Evolutionary conservation across 495 filamentous ascomycete species (phyloP), one percentile per base, ranked within the genome.

Genomic region (Tuber melanosporum): DNA sequence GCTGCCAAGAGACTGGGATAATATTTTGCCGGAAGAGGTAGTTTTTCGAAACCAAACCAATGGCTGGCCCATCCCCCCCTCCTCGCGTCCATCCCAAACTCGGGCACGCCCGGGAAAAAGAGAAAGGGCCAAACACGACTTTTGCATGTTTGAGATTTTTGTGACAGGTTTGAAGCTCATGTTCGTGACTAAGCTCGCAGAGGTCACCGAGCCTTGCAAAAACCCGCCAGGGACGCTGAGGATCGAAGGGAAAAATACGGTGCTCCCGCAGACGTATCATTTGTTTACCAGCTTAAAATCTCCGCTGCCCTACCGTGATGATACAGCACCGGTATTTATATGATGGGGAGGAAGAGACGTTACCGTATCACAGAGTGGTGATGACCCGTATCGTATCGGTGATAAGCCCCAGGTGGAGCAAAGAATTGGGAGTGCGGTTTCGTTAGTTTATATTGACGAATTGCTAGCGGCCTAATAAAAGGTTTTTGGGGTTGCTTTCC

Each of bases 101-200:
- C 49, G 49, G 49, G 49, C 49, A n/a, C 22, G 7, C 12, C 57
- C 57, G 26, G 57, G 57, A 66, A 66, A 52, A 66, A 66, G 15
- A 66, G 26, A 19, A 15, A 66, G 26, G n/a, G 57, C 57, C 57
- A 66, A 66, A 66, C 57, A 66, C 26, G 36, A 66, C 57, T 66
- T 3, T 66, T 66, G 57, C 57, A 66, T 36, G 57, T 66, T 66
- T 66, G 57, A 66, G 57, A 66, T 66, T 66, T 66, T 66, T 66
- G 57, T 66, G 57, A 66, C 57, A 66, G 57, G 57, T 66, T 66
- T 36, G 57, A 62, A 66, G 57, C 14, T 36, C 26, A 66, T 36
- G 7, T 66, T 66, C n/a, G 57, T 66, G 57, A 66, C 57, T 66
- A 66, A 66, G 57, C 57, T 66, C 57, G 57, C 57, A 66, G 26